These are phyloP conservation scores for Trichoderma simmonsii DNA, from an alignment of 2,329 filamentous ascomycete species.

Conservation along the genomic window DNA sequence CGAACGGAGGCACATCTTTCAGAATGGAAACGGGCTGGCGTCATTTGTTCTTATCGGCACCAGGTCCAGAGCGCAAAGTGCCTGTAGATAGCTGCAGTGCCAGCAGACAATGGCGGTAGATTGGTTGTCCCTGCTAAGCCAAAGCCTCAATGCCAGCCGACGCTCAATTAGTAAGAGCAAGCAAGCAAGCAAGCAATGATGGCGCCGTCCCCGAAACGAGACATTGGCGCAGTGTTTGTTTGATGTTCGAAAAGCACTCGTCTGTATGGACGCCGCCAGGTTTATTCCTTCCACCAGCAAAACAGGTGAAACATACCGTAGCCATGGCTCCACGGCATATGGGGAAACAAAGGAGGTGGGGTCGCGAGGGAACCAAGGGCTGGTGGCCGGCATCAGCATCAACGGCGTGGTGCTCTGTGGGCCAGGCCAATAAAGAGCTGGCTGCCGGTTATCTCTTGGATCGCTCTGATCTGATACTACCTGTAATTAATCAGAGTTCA, in stretches of 20 bases:
- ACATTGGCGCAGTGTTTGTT: neutral
- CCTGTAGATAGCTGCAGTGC: neutral
- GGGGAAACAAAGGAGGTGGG: slow-evolving; percentile 3
- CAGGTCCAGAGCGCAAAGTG: neutral
- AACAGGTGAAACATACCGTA: slow-evolving; percentile 11
- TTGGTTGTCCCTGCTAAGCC: neutral
- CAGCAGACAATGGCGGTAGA: neutral
- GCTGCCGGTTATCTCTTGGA: neutral
- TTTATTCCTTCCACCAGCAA: neutral
- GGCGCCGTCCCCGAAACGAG: neutral
- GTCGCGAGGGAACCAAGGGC: neutral
- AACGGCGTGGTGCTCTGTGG: neutral
- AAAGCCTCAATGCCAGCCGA: neutral
- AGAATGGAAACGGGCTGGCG: neutral
- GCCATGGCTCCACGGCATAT: slow-evolving; percentile 6
- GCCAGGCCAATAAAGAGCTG: neutral
- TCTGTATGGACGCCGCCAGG: neutral
- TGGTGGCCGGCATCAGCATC: neutral
- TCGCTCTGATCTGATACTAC: neutral
- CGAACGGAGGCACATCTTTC: neutral
- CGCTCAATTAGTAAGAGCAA: neutral
- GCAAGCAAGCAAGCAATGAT: neutral
- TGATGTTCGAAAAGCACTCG: neutral
- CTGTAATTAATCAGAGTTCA: slow-evolving; percentile 1
- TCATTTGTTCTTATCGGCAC: neutral